Base-by-base conservation (phyloP, 306 rosid genomes). In the Geum urbanum region DNA sequence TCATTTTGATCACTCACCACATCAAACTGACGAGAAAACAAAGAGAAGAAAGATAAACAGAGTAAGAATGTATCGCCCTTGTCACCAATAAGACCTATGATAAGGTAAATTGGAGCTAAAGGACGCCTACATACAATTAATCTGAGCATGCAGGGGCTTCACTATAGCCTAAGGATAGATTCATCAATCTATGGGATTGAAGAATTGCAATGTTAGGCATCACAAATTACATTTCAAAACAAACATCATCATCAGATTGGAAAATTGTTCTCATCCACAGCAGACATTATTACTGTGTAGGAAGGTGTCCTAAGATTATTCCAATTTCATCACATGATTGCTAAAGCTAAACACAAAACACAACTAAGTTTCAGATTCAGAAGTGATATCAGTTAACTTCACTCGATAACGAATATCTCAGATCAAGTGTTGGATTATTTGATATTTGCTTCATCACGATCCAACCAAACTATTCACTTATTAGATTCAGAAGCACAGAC, bases 271-370 rank as follows among this genome's bases (percentile, higher is more conserved):
- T 77, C 84, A 81, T 77, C 78, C 84, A 81, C 84, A 65, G 79
- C 71, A 41, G 66, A 40, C 65, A 19, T n/a, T 0, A 19, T 20
- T 1, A 14, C 84, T 52, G 84, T 77, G 84, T 81, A 68, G 81
- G 84, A 81, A 81, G 84, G 84, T 81, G 84, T 81, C 84, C 81
- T 76, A 76, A 81, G 84, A 81, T 67, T 20, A 5, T 81, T 81
- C 72, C 79, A 40, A 19, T 43, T 58, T 81, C 81, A 77, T 81
- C 84, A 65, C 40, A 4, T 62, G 81, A 81, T 9, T 9, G 0
- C 5, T n/a, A 37, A 4, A 5, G 0, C 5, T 13, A 49, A 7
- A 45, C 44, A 56, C 9, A 19, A 65, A 9, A 20, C 0, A 15
- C 10, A 2, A 0, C 5, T 19, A 6, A 1, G 1, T 3, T 8